Conservation (phyloP, 768 basidiomycete species). For the Phaeolepiota aurea region DNA sequence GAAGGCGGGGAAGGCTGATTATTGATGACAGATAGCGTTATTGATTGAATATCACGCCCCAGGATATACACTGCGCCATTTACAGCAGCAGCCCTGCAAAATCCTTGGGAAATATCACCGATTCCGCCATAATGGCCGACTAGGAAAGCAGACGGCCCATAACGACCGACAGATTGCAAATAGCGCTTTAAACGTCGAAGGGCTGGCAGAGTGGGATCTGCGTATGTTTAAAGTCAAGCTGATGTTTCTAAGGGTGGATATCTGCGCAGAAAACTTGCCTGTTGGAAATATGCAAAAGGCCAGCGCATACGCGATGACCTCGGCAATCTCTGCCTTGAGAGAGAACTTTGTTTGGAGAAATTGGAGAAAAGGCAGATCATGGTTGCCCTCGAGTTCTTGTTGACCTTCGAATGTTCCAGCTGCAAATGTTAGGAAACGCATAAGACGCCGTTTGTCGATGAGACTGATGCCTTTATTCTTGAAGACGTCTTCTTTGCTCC, state of each 20-base stretch:
- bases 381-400: conserved; percentile 47
- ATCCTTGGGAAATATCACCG: conserved; percentile 91
- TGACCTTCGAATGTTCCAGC: conserved; percentile 64
- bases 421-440: conserved; percentile 86
- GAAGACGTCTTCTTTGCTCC: conserved; percentile 90
- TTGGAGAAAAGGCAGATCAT: conserved; percentile 45
- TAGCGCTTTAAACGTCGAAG: conserved; percentile 66
- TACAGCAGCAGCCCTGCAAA: conserved; percentile 82
- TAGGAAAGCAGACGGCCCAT: conserved; percentile 77
- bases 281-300: conserved; percentile 54
- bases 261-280: conserved; percentile 53
- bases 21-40: conserved; percentile 10
- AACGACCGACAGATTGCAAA: conserved; percentile 74
- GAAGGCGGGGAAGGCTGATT: background rate
- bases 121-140: conserved; percentile 93
- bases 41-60: conserved; percentile 34
- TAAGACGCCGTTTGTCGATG: conserved; percentile 81
- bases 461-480: conserved; percentile 70
- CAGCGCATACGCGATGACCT: conserved; percentile 68
- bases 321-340: conserved; percentile 46
- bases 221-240: conserved; percentile 5
- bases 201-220: conserved; percentile 62
- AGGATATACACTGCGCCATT: conserved; percentile 68
- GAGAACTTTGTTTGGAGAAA: conserved; percentile 62
- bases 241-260: too few relatives aligned